Conservation (phyloP, 257 asterid genomes). For the Solanum chmielewskii region DNA sequence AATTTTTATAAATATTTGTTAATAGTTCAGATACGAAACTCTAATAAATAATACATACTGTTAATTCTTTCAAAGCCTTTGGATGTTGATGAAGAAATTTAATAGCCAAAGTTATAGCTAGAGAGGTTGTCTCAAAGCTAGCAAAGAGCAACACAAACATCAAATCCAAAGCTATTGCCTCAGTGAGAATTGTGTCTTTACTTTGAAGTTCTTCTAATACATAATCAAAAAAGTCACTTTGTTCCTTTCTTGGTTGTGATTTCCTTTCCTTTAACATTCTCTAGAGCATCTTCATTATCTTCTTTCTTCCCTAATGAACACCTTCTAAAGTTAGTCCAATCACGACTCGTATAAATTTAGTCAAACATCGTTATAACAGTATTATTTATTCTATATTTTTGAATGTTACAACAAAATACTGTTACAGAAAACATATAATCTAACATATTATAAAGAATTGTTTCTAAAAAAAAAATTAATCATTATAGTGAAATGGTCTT, state of each 20-base stretch:
- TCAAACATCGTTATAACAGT: too few relatives aligned
- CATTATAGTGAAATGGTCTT: too few relatives aligned
- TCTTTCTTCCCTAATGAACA: slow-evolving; percentile 55
- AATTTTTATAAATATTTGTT: too few relatives aligned
- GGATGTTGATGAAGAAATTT: slow-evolving; percentile 56
- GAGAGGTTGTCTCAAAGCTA: slow-evolving; percentile 81
- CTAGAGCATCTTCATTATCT: slow-evolving; percentile 66
- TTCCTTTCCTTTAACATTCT: slow-evolving; percentile 60
- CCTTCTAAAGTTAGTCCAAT: background rate
- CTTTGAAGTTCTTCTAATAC: slow-evolving; percentile 57
- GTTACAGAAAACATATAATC: too few relatives aligned
- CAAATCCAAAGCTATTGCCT: slow-evolving; percentile 74
- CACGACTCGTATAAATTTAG: too few relatives aligned
- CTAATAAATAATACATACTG: background rate
- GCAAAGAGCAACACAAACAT: slow-evolving; percentile 88
- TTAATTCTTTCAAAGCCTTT: slow-evolving; percentile 35
- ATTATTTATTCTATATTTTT: too few relatives aligned
- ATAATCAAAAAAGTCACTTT: slow-evolving; percentile 76
- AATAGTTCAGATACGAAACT: too few relatives aligned
- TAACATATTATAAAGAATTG: too few relatives aligned
- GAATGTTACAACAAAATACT: too few relatives aligned
- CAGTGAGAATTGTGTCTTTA: slow-evolving; percentile 58
- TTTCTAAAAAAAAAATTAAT: too few relatives aligned
- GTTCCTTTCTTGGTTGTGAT: slow-evolving; percentile 42
- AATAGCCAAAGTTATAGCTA: slow-evolving; percentile 58